Evolutionary conservation across 108 stramenopile genomes (phyloP).

Genomic region (Pseudonitzschia pungens): DNA sequence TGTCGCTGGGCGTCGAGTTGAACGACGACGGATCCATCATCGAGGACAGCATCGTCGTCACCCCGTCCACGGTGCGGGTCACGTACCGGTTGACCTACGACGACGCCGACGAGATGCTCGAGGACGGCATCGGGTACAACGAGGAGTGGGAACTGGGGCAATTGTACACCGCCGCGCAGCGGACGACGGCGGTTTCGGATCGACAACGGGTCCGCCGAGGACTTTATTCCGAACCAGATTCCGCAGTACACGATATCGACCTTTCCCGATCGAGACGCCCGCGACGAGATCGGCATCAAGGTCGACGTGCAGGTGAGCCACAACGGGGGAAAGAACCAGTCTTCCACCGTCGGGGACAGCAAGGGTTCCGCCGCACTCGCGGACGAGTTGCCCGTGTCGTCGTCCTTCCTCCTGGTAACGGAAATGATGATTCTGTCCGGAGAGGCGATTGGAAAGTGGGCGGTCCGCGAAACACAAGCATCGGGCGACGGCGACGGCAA

Average conservation of each 20-base stretch:
- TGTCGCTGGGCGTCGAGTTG: slow-evolving; percentile 73
- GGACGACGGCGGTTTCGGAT: slow-evolving; percentile 59
- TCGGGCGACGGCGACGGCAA: slow-evolving; percentile 4
- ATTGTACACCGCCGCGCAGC: slow-evolving; percentile 55
- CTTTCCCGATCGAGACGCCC: slow-evolving; percentile 29
- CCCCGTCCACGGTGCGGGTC: slow-evolving; percentile 60
- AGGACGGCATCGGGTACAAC: slow-evolving; percentile 64
- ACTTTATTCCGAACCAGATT: slow-evolving; percentile 61
- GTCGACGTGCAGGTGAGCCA: slow-evolving; percentile 62
- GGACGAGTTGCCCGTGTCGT: slow-evolving; percentile 51
- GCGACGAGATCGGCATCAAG: slow-evolving; percentile 45
- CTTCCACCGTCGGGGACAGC: slow-evolving; percentile 7
- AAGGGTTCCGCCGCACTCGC: neutral
- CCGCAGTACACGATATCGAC: slow-evolving; percentile 51
- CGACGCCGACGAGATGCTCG: slow-evolving; percentile 84
- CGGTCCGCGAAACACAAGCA: slow-evolving; percentile 20
- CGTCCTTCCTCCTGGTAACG: slow-evolving; percentile 44
- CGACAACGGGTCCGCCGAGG: slow-evolving; percentile 60
- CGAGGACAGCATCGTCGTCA: slow-evolving; percentile 49
- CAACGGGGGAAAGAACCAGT: slow-evolving; percentile 66
- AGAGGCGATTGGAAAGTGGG: slow-evolving; percentile 79
- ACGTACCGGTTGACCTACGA: slow-evolving; percentile 79
- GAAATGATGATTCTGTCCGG: slow-evolving; percentile 90
- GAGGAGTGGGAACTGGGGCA: slow-evolving; percentile 88
- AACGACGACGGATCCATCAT: slow-evolving; percentile 69